These are phyloP conservation scores for Diaporthe sp. DNA, from an alignment of 2,329 filamentous ascomycete species.

Conservation along the genomic window DNA sequence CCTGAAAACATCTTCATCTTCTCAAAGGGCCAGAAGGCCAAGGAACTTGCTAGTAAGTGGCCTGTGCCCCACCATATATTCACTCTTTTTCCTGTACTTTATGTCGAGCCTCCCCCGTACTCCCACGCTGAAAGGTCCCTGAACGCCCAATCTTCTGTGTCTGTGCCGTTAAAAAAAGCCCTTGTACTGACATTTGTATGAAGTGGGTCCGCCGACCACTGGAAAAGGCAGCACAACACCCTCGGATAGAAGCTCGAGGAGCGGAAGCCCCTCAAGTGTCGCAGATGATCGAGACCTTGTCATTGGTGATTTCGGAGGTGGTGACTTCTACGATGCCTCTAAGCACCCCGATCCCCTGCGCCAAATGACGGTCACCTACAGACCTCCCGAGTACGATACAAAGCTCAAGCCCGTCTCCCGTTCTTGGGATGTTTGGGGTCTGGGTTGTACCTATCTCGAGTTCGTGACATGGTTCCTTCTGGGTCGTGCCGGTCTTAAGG, in stretches of 20 bases:
- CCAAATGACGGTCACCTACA: constrained; percentile 41
- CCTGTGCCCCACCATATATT: background rate
- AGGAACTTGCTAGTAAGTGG: constrained; percentile 29
- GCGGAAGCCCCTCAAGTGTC: constrained; percentile 35
- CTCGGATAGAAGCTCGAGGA: constrained; percentile 32
- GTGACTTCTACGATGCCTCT: constrained; percentile 41
- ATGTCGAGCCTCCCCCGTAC: background rate
- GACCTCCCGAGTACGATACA: constrained; percentile 42
- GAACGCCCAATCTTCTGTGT: background rate
- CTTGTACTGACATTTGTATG: background rate
- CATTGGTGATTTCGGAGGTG: constrained; percentile 42
- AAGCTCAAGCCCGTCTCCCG: constrained; percentile 42
- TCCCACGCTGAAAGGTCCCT: background rate
- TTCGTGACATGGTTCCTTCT: constrained; percentile 45
- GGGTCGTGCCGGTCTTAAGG: constrained; percentile 37
- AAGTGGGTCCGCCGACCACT: constrained; percentile 38
- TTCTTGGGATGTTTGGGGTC: constrained; percentile 46
- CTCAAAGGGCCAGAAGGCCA: constrained; percentile 39
- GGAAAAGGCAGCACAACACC: constrained; percentile 22
- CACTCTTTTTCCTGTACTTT: background rate
- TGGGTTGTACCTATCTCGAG: constrained; percentile 46
- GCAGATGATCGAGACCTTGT: constrained; percentile 35
- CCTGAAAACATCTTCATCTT: constrained; percentile 43
- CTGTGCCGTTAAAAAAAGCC: background rate
- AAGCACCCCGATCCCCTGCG: constrained; percentile 40